These are phyloP conservation scores for Didymella segeticola DNA, from an alignment of 2,329 filamentous ascomycete species.

Conservation along the genomic window DNA sequence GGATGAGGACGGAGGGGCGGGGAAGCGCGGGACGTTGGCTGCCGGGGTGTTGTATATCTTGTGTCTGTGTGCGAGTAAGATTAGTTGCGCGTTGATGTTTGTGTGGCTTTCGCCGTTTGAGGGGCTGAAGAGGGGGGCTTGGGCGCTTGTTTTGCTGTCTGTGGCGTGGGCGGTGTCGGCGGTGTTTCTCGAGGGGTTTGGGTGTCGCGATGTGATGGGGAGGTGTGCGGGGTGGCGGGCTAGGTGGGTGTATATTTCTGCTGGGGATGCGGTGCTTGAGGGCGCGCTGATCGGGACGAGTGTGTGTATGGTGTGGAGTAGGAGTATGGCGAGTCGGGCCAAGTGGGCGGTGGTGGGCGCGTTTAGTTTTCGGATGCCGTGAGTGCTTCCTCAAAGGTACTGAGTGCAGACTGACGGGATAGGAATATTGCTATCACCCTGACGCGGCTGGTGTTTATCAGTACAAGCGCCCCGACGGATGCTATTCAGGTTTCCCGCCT, in stretches of 20 bases:
- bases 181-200: constrained; percentile 13
- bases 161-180: constrained; percentile 17
- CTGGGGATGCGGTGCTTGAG: constrained; percentile 20
- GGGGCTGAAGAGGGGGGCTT: constrained; percentile 5
- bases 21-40: not conserved
- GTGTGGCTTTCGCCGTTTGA: constrained; percentile 18
- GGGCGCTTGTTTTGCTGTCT: constrained; percentile 4
- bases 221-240: not conserved
- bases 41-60: constrained; percentile 9
- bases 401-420: not conserved
- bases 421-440: constrained; percentile 9
- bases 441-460: constrained; percentile 3
- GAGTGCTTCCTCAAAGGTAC: no score
- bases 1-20: not conserved
- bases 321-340: constrained; percentile 11
- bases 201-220: not conserved
- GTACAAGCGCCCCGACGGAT: not conserved
- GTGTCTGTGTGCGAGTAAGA: constrained; percentile 18
- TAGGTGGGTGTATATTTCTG: constrained; percentile 21
- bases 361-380: constrained; percentile 17
- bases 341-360: constrained; percentile 23
- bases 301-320: constrained; percentile 15
- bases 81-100: constrained; percentile 18
- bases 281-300: constrained; percentile 16
- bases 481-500: constrained; percentile 10